A percentile compares a stretch with the other conserved stretches of the same genome.
phyloP scores from a whole-genome alignment of 2,329 filamentous ascomycete genomes.

The Nannizziopsis arthrosporioides region DNA sequence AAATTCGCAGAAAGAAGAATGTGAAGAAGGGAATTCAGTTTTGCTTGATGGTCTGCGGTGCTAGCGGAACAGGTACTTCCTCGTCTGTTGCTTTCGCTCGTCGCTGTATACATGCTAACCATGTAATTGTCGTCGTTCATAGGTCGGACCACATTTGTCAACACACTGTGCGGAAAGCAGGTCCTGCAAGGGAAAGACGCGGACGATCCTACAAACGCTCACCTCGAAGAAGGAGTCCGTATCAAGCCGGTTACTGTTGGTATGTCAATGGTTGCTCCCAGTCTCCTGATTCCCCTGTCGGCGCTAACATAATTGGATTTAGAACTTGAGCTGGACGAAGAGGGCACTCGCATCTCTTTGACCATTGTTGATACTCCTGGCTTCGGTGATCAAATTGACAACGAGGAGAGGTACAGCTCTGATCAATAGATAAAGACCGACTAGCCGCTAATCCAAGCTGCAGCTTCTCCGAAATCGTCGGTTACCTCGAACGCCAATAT shows the following conservation, averaged over 20 bases:
- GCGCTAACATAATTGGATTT: slow-evolving; percentile 9
- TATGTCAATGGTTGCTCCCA: slow-evolving; percentile 39
- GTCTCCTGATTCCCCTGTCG: not conserved
- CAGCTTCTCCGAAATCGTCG: slow-evolving; percentile 94
- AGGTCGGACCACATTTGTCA: slow-evolving; percentile 98
- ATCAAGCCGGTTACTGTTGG: slow-evolving; percentile 98
- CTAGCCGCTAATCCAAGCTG: slow-evolving; percentile 3
- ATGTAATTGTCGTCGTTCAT: slow-evolving; percentile 12
- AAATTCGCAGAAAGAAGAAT: slow-evolving; percentile 99
- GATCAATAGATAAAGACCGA: not conserved
- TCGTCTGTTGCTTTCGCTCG: slow-evolving; percentile 7
- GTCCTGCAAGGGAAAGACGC: slow-evolving; percentile 86
- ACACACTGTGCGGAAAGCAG: slow-evolving; percentile 92
- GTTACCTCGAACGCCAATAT: slow-evolving; percentile 97
- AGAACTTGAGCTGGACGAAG: slow-evolving; percentile 95
- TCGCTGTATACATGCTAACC: slow-evolving; percentile 15
- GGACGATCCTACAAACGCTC: slow-evolving; percentile 77
- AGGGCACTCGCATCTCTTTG: slow-evolving; percentile 93
- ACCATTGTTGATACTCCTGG: slow-evolving; percentile 98
- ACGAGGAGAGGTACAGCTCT: slow-evolving; percentile 72
- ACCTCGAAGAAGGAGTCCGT: slow-evolving; percentile 91
- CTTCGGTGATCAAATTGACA: slow-evolving; percentile 98
- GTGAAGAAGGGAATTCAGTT: slow-evolving; percentile 99
- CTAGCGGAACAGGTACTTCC: slow-evolving; percentile 79
- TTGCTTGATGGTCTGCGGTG: slow-evolving; percentile 99